A percentile compares a stretch with the other conserved stretches of the same genome.
Conservation (phyloP, 305 asterid species). For the Striga hermonthica region DNA sequence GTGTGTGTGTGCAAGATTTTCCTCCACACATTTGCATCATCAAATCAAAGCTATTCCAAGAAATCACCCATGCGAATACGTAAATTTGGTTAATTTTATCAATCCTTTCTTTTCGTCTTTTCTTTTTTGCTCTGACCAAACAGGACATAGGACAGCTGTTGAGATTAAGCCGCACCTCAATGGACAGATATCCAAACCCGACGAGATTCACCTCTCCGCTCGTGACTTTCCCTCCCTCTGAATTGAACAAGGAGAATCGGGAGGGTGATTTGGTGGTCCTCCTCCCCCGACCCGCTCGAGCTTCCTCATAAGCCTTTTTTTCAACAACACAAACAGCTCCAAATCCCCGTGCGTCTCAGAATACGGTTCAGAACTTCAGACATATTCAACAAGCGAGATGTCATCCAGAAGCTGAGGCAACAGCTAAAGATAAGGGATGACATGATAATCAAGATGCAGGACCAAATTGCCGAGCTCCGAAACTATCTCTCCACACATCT, state of each 20-base stretch:
- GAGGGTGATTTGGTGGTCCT: conserved; percentile 72
- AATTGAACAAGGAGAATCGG: conserved; percentile 66
- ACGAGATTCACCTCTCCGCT: conserved; percentile 68
- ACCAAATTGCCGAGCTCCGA: conserved; percentile 72
- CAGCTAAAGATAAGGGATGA: conserved; percentile 92
- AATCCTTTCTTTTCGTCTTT: no score
- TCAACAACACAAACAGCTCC: conserved; percentile 83
- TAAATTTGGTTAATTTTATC: no score
- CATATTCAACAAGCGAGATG: conserved; percentile 84
- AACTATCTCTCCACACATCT: conserved; percentile 54
- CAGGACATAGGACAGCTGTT: conserved; percentile 51
- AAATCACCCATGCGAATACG: no score
- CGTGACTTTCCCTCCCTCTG: conserved; percentile 57
- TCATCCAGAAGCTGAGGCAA: conserved; percentile 83
- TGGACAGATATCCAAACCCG: conserved; percentile 54
- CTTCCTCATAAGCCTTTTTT: conserved; percentile 86
- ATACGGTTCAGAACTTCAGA: conserved; percentile 90
- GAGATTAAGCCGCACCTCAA: conserved; percentile 62
- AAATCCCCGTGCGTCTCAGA: conserved; percentile 92
- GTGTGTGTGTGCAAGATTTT: no score
- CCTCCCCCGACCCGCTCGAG: conserved; percentile 81
- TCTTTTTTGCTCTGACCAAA: conserved; percentile 17
- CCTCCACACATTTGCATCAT: no score
- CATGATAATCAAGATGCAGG: conserved; percentile 91
- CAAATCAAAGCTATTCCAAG: no score